A percentile compares a stretch with the other conserved stretches of the same genome.
Evolutionary conservation across 306 rosid species (phyloP).

Genomic region (Medicago ruthenica): DNA sequence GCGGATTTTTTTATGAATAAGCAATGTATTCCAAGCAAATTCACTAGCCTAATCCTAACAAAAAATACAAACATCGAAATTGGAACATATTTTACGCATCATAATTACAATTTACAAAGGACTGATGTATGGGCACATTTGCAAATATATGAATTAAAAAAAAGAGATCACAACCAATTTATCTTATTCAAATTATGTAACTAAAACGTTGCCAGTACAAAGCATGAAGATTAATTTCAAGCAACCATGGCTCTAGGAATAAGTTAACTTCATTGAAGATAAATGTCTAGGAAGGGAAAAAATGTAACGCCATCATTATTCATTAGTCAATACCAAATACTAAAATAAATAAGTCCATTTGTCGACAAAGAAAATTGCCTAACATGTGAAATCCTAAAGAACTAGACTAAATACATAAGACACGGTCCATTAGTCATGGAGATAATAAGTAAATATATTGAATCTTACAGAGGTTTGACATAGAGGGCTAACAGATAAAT

Average conservation of each 20-base stretch:
- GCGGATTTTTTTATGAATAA: not conserved
- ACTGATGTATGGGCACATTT: too few species aligned
- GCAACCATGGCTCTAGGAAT: not conserved
- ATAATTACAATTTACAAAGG: too few species aligned
- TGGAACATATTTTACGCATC: too few species aligned
- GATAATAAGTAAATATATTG: not conserved
- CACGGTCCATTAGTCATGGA: not conserved
- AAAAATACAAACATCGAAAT: too few species aligned
- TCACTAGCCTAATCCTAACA: not conserved
- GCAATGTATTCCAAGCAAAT: not conserved
- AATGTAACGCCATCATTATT: not conserved
- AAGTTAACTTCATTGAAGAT: not conserved
- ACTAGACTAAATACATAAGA: constrained; percentile 19
- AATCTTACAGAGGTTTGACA: too few species aligned
- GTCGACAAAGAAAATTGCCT: not conserved
- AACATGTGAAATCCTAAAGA: constrained; percentile 5
- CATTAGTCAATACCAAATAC: not conserved
- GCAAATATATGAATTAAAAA: too few species aligned
- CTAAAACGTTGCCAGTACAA: constrained; percentile 13
- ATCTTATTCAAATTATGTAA: constrained; percentile 7
- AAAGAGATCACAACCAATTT: constrained; percentile 10
- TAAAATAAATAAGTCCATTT: not conserved
- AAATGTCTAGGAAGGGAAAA: constrained; percentile 2
- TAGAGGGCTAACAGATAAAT: not conserved
- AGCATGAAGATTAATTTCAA: constrained; percentile 20